Conservation (phyloP, 495 filamentous ascomycete species). For the Penicillium paradoxum region DNA sequence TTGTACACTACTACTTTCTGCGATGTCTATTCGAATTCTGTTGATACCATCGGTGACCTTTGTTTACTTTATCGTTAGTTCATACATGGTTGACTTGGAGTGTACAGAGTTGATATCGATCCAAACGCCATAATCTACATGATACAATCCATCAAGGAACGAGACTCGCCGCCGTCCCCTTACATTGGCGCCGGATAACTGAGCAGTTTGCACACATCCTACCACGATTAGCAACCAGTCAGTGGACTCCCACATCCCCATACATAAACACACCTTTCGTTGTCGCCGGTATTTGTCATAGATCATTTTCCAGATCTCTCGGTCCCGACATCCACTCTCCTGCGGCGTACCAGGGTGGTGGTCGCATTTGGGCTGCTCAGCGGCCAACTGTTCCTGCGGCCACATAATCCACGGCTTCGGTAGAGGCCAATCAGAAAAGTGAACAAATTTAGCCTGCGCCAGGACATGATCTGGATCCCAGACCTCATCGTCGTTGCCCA, state of each 20-base stretch:
- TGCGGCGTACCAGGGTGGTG: constrained; percentile 39
- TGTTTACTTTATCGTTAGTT: background rate
- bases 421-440: constrained; percentile 77
- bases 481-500: constrained; percentile 56
- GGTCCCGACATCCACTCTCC: constrained; percentile 54
- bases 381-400: constrained; percentile 47
- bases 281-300: constrained; percentile 63
- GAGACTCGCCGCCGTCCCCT: background rate
- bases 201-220: constrained; percentile 47
- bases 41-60: background rate
- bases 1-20: background rate
- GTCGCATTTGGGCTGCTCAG: constrained; percentile 57
- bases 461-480: constrained; percentile 66
- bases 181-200: constrained; percentile 45
- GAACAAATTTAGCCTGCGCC: constrained; percentile 67
- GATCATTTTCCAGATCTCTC: constrained; percentile 64
- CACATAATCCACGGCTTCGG: constrained; percentile 75
- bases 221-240: background rate
- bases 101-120: background rate
- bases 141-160: constrained; percentile 6
- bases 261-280: constrained; percentile 47
- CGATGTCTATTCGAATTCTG: constrained; percentile 1
- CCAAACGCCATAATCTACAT: constrained; percentile 5
- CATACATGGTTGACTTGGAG: background rate
- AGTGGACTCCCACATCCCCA: background rate